Conservation (phyloP, 768 basidiomycete genomes). For the Boletus reticulatus region DNA sequence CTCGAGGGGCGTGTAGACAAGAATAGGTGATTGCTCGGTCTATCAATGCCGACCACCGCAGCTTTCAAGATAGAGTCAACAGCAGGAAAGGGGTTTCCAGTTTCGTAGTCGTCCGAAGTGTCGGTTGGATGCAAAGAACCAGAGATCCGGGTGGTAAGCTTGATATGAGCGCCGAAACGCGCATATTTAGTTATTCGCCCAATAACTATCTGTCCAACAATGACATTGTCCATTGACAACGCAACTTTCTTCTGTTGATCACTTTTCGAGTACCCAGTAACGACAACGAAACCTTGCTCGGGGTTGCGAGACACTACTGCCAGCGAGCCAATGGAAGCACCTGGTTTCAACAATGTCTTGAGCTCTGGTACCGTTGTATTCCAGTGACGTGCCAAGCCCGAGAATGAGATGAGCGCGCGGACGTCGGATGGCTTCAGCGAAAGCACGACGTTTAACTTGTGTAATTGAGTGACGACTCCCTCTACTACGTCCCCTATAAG, state of each 20-base stretch:
- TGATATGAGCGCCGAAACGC: conserved; percentile 72
- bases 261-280: conserved; percentile 70
- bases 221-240: conserved; percentile 64
- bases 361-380: conserved; percentile 64
- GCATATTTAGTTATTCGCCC: conserved; percentile 79
- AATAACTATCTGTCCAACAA: conserved; percentile 70
- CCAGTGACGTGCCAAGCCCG: conserved; percentile 82
- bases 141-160: conserved; percentile 65
- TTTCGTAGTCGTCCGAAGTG: conserved; percentile 73
- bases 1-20: conserved; percentile 80
- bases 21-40: conserved; percentile 62
- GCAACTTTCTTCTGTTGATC: conserved; percentile 45
- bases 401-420: conserved; percentile 82
- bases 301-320: conserved; percentile 88
- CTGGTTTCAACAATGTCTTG: conserved; percentile 56
- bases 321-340: conserved; percentile 71
- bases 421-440: conserved; percentile 66
- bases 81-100: conserved; percentile 52
- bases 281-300: conserved; percentile 84
- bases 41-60: conserved; percentile 67
- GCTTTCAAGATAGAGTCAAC: conserved; percentile 70
- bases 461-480: conserved; percentile 75
- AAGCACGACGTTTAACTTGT: conserved; percentile 80
- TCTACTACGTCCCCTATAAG: conserved; percentile 74
- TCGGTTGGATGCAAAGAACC: conserved; percentile 85